Conservation (phyloP, 2,329 filamentous ascomycete genomes). For the Trichoderma cornu-damae region DNA sequence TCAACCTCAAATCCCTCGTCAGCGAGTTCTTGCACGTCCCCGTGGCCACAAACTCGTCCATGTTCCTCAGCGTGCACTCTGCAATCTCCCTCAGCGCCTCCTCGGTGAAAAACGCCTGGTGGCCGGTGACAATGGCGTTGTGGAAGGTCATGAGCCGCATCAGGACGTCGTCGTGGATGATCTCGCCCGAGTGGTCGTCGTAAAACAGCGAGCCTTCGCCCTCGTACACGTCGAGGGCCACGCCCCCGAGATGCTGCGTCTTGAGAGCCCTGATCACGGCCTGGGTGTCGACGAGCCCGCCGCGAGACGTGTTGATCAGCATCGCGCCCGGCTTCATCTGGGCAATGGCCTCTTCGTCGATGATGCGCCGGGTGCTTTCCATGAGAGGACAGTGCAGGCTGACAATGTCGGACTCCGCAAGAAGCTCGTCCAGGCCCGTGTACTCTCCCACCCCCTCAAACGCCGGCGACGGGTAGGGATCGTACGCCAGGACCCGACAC, state of each 20-base stretch:
- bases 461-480: constrained; percentile 48
- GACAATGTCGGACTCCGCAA: constrained; percentile 55
- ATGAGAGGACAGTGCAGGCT: constrained; percentile 63
- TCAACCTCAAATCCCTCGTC: constrained; percentile 24
- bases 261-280: constrained; percentile 59
- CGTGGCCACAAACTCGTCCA: constrained; percentile 39
- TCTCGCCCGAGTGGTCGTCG: constrained; percentile 57
- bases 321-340: constrained; percentile 56
- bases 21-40: constrained; percentile 35
- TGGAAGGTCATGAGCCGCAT: constrained; percentile 64
- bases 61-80: constrained; percentile 53
- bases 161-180: constrained; percentile 61
- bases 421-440: constrained; percentile 48
- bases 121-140: constrained; percentile 61
- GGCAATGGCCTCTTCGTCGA: constrained; percentile 49
- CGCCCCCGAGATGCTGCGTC: constrained; percentile 51
- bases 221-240: constrained; percentile 66
- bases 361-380: constrained; percentile 54
- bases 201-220: constrained; percentile 60
- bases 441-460: constrained; percentile 50
- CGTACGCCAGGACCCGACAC: constrained; percentile 56
- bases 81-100: constrained; percentile 62
- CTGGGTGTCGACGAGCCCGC: constrained; percentile 56
- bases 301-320: constrained; percentile 64
- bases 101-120: constrained; percentile 65